phyloP scores from a whole-genome alignment of 805 yeast genomes.

The Grigorovia transvaalensis region DNA sequence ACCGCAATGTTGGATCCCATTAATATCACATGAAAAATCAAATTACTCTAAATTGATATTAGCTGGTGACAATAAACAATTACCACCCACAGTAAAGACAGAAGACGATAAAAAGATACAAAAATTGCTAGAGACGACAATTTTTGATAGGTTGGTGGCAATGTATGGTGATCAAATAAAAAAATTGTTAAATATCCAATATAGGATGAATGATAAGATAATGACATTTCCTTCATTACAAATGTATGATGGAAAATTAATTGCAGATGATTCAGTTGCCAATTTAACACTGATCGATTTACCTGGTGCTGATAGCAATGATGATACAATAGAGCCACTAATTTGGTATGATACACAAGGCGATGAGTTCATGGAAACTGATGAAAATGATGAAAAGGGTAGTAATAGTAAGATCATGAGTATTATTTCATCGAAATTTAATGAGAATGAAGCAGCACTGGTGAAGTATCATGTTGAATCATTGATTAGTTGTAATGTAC shows the following conservation, averaged over 20 bases:
- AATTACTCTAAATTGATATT: conserved; percentile 48
- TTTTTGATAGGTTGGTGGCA: conserved; percentile 69
- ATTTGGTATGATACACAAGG: conserved; percentile 94
- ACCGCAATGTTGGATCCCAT: conserved; percentile 95
- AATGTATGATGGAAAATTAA: conserved; percentile 52
- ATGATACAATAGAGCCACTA: conserved; percentile 45
- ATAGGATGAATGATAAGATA: conserved; percentile 72
- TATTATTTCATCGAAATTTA: conserved; percentile 49
- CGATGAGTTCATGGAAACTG: conserved; percentile 63
- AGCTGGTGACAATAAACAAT: conserved; percentile 89
- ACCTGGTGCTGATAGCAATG: conserved; percentile 37
- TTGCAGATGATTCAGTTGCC: conserved; percentile 52
- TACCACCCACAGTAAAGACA: conserved; percentile 82
- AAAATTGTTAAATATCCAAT: conserved; percentile 63
- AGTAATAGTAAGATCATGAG: conserved; percentile 14
- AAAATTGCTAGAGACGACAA: conserved; percentile 45
- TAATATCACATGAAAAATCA: conserved; percentile 51
- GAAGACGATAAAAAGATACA: conserved; percentile 34
- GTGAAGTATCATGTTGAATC: conserved; percentile 47
- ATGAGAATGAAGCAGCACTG: conserved; percentile 63
- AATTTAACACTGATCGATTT: conserved; percentile 46
- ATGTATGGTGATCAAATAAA: conserved; percentile 39
- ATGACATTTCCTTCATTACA: conserved; percentile 67
- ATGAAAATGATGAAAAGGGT: conserved; percentile 18
- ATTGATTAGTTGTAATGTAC: conserved; percentile 44